phyloP scores from a whole-genome alignment of 257 asterid genomes.

The Pogostemon cablin region DNA sequence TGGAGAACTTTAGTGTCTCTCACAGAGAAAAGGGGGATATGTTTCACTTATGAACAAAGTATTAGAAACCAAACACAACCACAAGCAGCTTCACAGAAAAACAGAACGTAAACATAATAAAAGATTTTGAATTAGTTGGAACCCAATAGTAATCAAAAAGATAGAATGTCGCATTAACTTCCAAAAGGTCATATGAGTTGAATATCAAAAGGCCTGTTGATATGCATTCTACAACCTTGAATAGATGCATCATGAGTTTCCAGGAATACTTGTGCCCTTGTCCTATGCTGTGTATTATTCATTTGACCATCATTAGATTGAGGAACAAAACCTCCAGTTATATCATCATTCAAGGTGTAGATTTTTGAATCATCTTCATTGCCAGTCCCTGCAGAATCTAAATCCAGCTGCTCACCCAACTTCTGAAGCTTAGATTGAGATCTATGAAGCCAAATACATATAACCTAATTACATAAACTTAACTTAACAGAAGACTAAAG shows the following conservation, averaged over 20 bases:
- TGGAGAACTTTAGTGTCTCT: neutral
- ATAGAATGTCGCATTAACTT: constrained; percentile 6
- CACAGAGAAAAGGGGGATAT: neutral
- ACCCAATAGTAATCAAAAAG: neutral
- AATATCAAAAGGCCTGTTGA: neutral
- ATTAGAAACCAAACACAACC: neutral
- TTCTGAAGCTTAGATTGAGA: constrained; percentile 77
- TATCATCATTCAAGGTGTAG: constrained; percentile 51
- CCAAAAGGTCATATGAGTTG: constrained; percentile 7
- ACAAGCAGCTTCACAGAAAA: neutral
- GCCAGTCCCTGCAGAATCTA: constrained; percentile 47
- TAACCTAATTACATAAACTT: constrained; percentile 20
- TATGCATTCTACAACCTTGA: constrained; percentile 51
- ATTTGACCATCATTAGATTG: constrained; percentile 47
- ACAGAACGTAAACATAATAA: neutral
- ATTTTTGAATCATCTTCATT: constrained; percentile 51
- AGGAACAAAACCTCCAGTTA: constrained; percentile 48
- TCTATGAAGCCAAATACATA: constrained; percentile 48
- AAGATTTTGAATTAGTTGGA: constrained; percentile 4
- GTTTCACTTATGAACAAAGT: neutral
- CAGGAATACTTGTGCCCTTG: constrained; percentile 48
- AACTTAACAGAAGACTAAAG: constrained; percentile 14
- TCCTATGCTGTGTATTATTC: constrained; percentile 56
- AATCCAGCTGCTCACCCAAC: constrained; percentile 68
- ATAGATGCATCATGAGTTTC: constrained; percentile 49